Evolutionary conservation across 306 rosid species (phyloP).

Genomic region (Malus orientalis): DNA sequence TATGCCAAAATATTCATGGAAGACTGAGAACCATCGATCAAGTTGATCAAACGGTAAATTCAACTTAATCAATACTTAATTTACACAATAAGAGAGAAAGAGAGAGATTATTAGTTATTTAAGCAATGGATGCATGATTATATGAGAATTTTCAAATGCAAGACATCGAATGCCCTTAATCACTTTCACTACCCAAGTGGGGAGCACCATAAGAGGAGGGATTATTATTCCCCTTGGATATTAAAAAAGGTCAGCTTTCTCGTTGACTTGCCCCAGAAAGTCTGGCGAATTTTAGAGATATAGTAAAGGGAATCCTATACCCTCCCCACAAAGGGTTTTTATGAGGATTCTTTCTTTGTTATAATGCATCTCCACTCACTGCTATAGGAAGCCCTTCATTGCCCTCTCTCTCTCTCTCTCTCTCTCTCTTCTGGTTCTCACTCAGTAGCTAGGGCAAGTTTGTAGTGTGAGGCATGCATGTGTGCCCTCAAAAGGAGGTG

Average conservation of each 20-base stretch:
- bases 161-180: constrained; percentile 24
- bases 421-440: constrained; percentile 16
- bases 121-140: not conserved
- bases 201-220: constrained; percentile 60
- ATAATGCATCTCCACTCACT: constrained; percentile 65
- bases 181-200: constrained; percentile 45
- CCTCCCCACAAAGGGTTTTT: constrained; percentile 42
- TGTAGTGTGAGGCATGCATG: constrained; percentile 42
- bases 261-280: constrained; percentile 85
- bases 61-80: not conserved
- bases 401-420: not conserved
- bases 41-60: not conserved
- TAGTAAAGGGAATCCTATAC: constrained; percentile 69
- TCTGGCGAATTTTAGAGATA: constrained; percentile 56
- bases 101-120: not conserved
- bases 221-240: constrained; percentile 35
- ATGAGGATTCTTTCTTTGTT: constrained; percentile 43
- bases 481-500: constrained; percentile 62
- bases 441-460: not conserved
- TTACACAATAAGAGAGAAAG: not conserved
- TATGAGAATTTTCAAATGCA: constrained; percentile 6
- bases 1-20: not conserved
- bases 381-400: constrained; percentile 24
- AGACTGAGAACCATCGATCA: not conserved
- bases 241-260: constrained; percentile 44